Base-by-base conservation (phyloP, 2,329 filamentous ascomycete genomes). In the Aspergillus phoenicis region DNA sequence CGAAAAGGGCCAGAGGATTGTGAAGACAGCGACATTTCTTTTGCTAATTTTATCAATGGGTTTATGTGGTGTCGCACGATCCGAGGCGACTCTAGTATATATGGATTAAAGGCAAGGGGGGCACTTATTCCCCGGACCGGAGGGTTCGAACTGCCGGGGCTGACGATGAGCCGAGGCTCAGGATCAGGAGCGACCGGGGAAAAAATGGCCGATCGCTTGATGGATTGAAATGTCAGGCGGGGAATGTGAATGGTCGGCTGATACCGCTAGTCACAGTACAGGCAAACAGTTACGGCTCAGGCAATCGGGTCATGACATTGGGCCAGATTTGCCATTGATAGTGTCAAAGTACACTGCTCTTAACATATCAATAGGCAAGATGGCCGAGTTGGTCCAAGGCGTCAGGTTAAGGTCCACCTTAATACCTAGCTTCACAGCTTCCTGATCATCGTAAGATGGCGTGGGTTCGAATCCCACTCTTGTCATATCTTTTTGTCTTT, bases 1-100 rank as follows among this genome's bases (percentile, higher is more conserved):
- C 84, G 78, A 60, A 79, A 79, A 13, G 73, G 70, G 6, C 71
- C 67, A n/a, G 78, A 91, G 91, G 54, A 36, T 24, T 47, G 33
- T n/a, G 49, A 22, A 26, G 59, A 3, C 24, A 10, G 75, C 67
- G 49, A 78, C 71, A 56, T 74, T 69, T 51, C 74, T 61, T 41
- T 22, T 59, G n/a, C n/a, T 22, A 11, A 13, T 26, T 24, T 10
- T 52, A 30, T 30, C 8, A 38, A 30, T 30, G n/a, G 4, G 11
- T 30, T 1, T 49, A 30, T 8, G 8, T 5, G 8, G 20, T 22
- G 0, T 15, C 22, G 45, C 24, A n/a, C 15, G 1, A n/a, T 8
- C 22, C 15, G 22, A 13, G 24, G 20, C 13, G 22, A 30, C 24
- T 2, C 5, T 30, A 13, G 8, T 28, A 26, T 49, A 49, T 49